Conservation (phyloP, 495 filamentous ascomycete species). For the Neurospora sp. region DNA sequence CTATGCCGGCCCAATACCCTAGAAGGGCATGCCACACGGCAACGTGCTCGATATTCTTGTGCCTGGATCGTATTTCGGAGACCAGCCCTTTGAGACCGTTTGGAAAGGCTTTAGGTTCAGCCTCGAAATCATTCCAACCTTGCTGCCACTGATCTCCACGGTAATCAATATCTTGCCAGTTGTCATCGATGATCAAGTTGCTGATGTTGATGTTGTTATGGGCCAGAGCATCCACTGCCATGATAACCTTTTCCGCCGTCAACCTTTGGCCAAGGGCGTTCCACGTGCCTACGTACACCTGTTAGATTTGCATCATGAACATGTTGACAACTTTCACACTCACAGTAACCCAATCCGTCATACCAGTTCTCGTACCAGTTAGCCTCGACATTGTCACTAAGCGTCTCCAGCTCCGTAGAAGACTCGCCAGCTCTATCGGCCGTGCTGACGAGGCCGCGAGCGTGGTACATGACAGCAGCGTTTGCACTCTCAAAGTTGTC, state of each 20-base stretch:
- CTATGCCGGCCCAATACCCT: conserved; percentile 91
- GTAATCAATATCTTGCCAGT: conserved; percentile 77
- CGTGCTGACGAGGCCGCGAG: conserved; percentile 53
- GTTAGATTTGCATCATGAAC: not conserved
- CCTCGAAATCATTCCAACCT: conserved; percentile 66
- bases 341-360: conserved; percentile 65
- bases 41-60: conserved; percentile 70
- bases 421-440: conserved; percentile 14
- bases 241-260: conserved; percentile 67
- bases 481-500: conserved; percentile 66
- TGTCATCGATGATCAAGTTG: conserved; percentile 88
- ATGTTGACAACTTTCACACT: conserved; percentile 12
- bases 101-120: conserved; percentile 71
- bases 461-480: conserved; percentile 76
- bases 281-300: conserved; percentile 60
- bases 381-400: conserved; percentile 21
- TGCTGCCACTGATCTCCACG: conserved; percentile 40
- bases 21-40: conserved; percentile 95
- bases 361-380: conserved; percentile 82
- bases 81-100: conserved; percentile 62
- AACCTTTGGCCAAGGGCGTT: conserved; percentile 79
- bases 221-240: conserved; percentile 62
- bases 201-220: conserved; percentile 64
- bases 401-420: conserved; percentile 30
- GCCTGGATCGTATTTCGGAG: conserved; percentile 52